Evolutionary conservation across 2,329 filamentous ascomycete species (phyloP).

Genomic region (Hymenoscyphus linearis): DNA sequence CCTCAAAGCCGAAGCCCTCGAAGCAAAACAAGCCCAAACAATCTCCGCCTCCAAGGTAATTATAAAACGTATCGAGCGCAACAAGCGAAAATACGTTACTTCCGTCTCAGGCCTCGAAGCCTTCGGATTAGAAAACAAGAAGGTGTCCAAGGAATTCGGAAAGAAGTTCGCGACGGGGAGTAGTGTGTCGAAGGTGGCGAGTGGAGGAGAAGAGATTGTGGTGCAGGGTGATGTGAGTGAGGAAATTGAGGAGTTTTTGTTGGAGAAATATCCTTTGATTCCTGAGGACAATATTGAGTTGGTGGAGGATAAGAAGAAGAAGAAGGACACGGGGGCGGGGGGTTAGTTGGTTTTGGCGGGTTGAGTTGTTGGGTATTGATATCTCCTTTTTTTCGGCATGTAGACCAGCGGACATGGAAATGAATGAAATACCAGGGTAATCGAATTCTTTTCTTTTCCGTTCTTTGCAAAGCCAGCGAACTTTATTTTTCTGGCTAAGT

Average conservation of each 20-base stretch:
- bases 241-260: slow-evolving; percentile 85
- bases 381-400: neutral
- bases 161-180: slow-evolving; percentile 98
- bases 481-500: neutral
- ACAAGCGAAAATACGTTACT: slow-evolving; percentile 96
- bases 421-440: neutral
- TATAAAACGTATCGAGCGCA: slow-evolving; percentile 96
- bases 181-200: slow-evolving; percentile 82
- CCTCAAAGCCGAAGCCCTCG: slow-evolving; percentile 83
- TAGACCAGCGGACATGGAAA: neutral
- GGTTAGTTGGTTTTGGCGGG: neutral
- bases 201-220: slow-evolving; percentile 90
- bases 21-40: slow-evolving; percentile 72
- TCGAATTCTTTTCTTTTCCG: neutral
- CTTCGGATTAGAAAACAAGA: slow-evolving; percentile 90
- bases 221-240: slow-evolving; percentile 96
- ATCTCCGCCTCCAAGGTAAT: slow-evolving; percentile 76
- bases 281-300: slow-evolving; percentile 94
- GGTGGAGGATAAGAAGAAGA: slow-evolving; percentile 95
- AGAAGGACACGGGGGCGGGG: slow-evolving; percentile 43
- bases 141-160: slow-evolving; percentile 91
- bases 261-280: slow-evolving; percentile 84
- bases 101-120: slow-evolving; percentile 85
- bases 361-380: neutral
- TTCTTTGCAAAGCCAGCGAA: neutral